Percentiles rank a stretch among this genome's conserved stretches.
Evolutionary conservation across 441 rosid species (phyloP).

Genomic region (Adansonia gregorii): DNA sequence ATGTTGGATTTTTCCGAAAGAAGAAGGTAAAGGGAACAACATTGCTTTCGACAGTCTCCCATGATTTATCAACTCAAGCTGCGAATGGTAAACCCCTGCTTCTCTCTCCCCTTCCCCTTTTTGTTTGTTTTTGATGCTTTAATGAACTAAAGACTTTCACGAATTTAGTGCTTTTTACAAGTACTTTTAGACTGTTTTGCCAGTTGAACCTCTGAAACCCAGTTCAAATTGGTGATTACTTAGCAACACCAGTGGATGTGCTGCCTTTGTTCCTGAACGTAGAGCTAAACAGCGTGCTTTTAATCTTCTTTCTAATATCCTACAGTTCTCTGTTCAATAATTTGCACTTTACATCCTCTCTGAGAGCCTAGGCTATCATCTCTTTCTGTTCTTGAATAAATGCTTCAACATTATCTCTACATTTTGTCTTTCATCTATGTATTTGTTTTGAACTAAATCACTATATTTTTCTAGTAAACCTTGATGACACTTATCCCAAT

Average conservation of each 20-base stretch:
- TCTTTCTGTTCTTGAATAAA: background rate
- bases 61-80: constrained; percentile 39
- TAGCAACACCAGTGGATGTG: background rate
- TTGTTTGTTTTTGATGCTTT: constrained; percentile 13
- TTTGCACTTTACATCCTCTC: background rate
- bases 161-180: constrained; percentile 1
- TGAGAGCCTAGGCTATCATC: background rate
- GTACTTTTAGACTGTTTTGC: background rate
- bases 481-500: background rate
- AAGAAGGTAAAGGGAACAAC: constrained; percentile 38
- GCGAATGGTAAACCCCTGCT: constrained; percentile 39
- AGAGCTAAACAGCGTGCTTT: background rate
- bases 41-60: constrained; percentile 34
- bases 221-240: background rate
- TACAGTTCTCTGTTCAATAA: constrained; percentile 12
- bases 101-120: background rate
- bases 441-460: background rate
- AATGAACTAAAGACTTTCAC: constrained; percentile 5
- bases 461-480: constrained; percentile 3
- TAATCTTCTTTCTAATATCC: background rate
- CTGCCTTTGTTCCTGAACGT: background rate
- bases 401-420: background rate
- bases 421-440: constrained; percentile 5
- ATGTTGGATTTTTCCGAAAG: constrained; percentile 46
- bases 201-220: background rate